Conservation (phyloP, 2,329 filamentous ascomycete species). For the Trichoderma arundinaceum region DNA sequence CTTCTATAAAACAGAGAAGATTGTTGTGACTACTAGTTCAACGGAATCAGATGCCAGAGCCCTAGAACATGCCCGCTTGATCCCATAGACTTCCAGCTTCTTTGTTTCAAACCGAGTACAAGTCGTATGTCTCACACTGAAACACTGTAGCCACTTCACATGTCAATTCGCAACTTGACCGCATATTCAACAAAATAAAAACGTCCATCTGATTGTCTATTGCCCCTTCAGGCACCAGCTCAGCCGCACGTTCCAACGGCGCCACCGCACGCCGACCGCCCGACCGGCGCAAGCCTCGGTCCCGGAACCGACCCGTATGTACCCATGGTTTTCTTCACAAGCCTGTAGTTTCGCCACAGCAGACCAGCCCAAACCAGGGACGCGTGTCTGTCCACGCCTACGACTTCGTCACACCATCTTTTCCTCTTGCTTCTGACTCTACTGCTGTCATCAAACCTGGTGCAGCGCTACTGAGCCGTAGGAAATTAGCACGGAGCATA, state of each 20-base stretch:
- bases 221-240: not conserved
- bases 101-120: no score
- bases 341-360: slow-evolving; percentile 2
- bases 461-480: not conserved
- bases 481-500: not conserved
- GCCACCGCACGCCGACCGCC: slow-evolving; percentile 9
- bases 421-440: not conserved
- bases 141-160: not conserved
- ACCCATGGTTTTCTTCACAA: no score
- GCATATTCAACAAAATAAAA: not conserved
- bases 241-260: slow-evolving; percentile 10
- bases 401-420: slow-evolving; percentile 19
- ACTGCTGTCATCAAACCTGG: no score
- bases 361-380: not conserved
- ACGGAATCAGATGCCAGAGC: no score
- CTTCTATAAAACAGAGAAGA: no score
- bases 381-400: slow-evolving; percentile 18
- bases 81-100: no score
- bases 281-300: not conserved
- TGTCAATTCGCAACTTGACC: not conserved
- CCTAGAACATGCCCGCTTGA: no score
- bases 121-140: no score
- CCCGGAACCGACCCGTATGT: not conserved
- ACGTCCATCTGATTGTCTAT: not conserved
- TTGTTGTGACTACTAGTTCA: no score